phyloP scores from a whole-genome alignment of 1,284 basidiomycete genomes.

The Agaricales sp. region DNA sequence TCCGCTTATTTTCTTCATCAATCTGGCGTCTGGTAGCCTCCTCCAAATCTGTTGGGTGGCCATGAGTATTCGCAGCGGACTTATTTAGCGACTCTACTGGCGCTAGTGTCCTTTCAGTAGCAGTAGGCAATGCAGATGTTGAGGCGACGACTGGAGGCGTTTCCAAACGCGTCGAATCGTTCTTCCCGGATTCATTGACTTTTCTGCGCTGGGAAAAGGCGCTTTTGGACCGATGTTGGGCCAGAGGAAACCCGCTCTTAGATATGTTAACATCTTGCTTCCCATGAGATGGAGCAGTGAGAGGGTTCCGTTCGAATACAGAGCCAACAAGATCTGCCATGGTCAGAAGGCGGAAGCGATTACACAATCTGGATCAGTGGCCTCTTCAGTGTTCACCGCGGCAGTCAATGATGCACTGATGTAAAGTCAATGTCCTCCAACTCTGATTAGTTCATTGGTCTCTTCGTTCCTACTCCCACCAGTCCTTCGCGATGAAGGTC shows the following conservation, averaged over 20 bases:
- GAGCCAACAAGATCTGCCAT: neutral
- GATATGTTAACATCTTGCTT: neutral
- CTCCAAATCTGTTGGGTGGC: slow-evolving; percentile 11
- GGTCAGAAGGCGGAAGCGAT: no score
- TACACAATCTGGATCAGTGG: no score
- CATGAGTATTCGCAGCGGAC: neutral
- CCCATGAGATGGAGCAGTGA: neutral
- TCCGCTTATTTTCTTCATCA: slow-evolving; percentile 29
- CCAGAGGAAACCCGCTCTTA: slow-evolving; percentile 19
- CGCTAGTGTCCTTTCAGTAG: neutral
- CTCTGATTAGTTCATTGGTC: no score
- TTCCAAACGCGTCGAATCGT: neutral
- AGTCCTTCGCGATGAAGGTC: neutral
- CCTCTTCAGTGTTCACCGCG: no score
- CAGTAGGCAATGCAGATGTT: no score
- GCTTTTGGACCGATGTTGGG: slow-evolving; percentile 26
- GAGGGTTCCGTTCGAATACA: neutral
- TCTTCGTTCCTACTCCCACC: no score
- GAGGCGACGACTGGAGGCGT: neutral
- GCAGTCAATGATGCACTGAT: no score
- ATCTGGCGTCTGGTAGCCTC: slow-evolving; percentile 20
- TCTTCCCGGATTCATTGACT: neutral
- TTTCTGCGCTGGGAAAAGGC: slow-evolving; percentile 20
- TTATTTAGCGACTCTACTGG: neutral
- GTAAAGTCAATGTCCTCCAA: no score